A percentile compares a stretch with the other conserved stretches of the same genome.
phyloP scores from a whole-genome alignment of 139 green algal genomes.

The Chlorella sp. region DNA sequence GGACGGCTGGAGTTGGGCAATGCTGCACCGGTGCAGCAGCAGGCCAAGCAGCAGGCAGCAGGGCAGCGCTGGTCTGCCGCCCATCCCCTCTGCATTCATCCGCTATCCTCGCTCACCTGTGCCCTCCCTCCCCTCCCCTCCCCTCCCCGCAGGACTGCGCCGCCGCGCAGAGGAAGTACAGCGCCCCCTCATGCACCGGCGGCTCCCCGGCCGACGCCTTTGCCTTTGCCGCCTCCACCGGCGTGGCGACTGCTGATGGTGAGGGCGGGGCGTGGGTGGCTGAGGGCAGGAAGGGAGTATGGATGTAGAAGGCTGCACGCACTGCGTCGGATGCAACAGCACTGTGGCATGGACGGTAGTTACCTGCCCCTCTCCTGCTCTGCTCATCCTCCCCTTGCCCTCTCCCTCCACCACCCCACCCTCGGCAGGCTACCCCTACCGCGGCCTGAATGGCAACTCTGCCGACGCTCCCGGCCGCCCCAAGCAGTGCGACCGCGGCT shows the following conservation, averaged over 20 bases:
- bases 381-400: background rate
- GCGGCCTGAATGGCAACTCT: background rate
- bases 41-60: background rate
- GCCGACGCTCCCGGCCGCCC: background rate
- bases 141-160: background rate
- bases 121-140: background rate
- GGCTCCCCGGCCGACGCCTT: slow-evolving; percentile 1
- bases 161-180: background rate
- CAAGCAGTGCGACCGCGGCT: background rate
- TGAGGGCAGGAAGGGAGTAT: background rate
- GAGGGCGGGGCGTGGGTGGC: background rate
- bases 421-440: slow-evolving; percentile 1
- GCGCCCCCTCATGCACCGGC: background rate
- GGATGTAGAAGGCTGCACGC: no score
- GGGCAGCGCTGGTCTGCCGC: background rate
- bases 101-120: background rate
- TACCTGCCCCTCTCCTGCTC: background rate
- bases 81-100: background rate
- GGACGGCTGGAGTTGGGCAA: background rate
- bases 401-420: background rate
- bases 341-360: background rate
- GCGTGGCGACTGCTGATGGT: background rate
- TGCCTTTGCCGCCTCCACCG: background rate
- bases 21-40: background rate
- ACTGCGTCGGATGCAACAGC: no score